These are phyloP conservation scores for Daldinia sp. DNA, from an alignment of 2,329 filamentous ascomycete genomes.

Conservation along the genomic window DNA sequence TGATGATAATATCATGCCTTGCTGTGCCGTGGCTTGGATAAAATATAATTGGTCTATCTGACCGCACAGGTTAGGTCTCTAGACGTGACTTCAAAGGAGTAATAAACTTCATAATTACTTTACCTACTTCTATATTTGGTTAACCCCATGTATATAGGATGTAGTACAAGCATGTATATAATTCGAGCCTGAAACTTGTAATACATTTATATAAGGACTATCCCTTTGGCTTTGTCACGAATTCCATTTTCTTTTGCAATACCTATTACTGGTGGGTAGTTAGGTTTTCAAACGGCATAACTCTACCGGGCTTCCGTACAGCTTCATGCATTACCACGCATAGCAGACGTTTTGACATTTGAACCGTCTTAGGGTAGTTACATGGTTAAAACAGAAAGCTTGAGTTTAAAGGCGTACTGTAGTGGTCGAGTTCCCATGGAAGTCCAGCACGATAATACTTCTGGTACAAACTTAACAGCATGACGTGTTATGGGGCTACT, in stretches of 20 bases:
- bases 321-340: not conserved
- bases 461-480: not conserved
- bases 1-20: not conserved
- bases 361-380: not conserved
- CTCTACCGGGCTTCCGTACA: conserved; percentile 16
- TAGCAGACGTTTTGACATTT: conserved; percentile 7
- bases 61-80: not conserved
- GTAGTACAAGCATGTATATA: not conserved
- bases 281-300: conserved; percentile 6
- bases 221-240: conserved; percentile 13
- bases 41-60: not conserved
- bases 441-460: not conserved
- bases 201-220: conserved; percentile 6
- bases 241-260: conserved; percentile 17
- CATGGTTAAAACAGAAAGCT: conserved; percentile 5
- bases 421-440: not conserved
- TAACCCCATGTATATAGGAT: not conserved
- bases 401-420: conserved; percentile 6
- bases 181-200: not conserved
- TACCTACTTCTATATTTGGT: conserved; percentile 4
- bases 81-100: not conserved
- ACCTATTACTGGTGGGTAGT: not conserved
- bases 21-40: not conserved
- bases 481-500: not conserved
- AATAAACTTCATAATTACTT: not conserved